Evolutionary conservation across 2,329 filamentous ascomycete genomes (phyloP).

Genomic region (Penicillium polonicum): DNA sequence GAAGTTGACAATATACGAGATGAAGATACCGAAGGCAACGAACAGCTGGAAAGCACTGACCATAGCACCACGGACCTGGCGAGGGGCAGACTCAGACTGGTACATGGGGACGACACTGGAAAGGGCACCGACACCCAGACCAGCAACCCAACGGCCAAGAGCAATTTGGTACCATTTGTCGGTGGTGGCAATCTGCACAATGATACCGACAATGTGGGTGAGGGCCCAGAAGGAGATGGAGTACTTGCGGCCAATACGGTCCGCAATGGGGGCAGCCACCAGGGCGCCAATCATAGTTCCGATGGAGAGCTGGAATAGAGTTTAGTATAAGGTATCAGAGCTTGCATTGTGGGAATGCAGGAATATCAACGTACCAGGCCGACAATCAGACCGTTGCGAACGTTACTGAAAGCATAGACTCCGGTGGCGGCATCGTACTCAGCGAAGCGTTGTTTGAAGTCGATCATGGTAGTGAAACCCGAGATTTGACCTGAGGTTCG

Average conservation of each 20-base stretch:
- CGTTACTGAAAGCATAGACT: constrained; percentile 44
- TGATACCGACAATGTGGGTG: constrained; percentile 47
- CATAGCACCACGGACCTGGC: constrained; percentile 50
- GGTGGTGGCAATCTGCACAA: constrained; percentile 47
- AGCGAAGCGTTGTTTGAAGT: constrained; percentile 46
- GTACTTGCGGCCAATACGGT: constrained; percentile 46
- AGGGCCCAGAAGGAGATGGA: constrained; percentile 48
- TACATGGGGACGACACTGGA: constrained; percentile 51
- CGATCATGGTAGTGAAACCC: constrained; percentile 48
- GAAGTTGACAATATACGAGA: constrained; percentile 51
- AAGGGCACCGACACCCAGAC: constrained; percentile 49
- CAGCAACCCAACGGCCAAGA: constrained; percentile 48
- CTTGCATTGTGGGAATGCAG: neutral
- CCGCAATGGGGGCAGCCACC: constrained; percentile 46
- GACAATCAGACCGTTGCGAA: constrained; percentile 47
- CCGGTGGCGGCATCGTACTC: constrained; percentile 30
- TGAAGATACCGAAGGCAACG: constrained; percentile 51
- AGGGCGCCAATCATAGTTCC: constrained; percentile 46
- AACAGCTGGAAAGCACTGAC: constrained; percentile 52
- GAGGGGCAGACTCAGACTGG: constrained; percentile 48
- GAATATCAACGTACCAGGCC: constrained; percentile 38
- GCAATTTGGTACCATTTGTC: constrained; percentile 47
- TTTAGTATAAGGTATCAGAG: constrained; percentile 8
- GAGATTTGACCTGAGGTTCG: constrained; percentile 42
- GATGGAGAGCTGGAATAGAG: constrained; percentile 40